phyloP scores from a whole-genome alignment of 2,329 filamentous ascomycete genomes.

The Diaporthe ampelina region DNA sequence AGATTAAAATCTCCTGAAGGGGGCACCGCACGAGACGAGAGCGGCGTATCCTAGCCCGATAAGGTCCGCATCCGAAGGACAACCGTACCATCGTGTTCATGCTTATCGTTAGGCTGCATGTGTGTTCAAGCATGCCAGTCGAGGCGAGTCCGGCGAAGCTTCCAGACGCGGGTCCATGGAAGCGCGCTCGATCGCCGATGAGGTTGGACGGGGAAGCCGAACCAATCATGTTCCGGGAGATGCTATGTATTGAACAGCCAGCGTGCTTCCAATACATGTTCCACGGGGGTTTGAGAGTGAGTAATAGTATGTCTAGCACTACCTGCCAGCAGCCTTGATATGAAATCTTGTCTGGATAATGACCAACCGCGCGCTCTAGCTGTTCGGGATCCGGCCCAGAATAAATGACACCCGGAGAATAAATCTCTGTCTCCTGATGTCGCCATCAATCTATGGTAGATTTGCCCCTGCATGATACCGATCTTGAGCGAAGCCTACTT shows the following conservation, averaged over 20 bases:
- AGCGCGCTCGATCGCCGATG: not conserved
- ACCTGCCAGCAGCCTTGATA: not conserved
- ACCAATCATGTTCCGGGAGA: not conserved
- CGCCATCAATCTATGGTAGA: not conserved
- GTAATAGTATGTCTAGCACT: not conserved
- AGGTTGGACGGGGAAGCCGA: not conserved
- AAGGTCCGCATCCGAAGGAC: rapidly evolving
- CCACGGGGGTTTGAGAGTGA: not conserved
- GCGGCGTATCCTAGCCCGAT: not conserved
- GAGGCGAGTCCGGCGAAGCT: not conserved
- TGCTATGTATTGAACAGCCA: not conserved
- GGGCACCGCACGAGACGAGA: not conserved
- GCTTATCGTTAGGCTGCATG: not conserved
- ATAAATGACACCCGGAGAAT: not conserved
- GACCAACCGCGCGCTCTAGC: not conserved
- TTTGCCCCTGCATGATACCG: conserved; percentile 19
- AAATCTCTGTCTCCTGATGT: not conserved
- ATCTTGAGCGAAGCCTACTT: not conserved
- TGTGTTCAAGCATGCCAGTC: not conserved
- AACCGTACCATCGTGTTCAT: not conserved
- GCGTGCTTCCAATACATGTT: not conserved
- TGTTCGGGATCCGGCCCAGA: not conserved
- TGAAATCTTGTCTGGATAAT: not conserved
- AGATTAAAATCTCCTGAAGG: not conserved
- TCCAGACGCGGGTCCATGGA: not conserved